A percentile compares a stretch with the other conserved stretches of the same genome.
phyloP scores from a whole-genome alignment of 805 yeast species.

The Zygotorulaspora florentina region DNA sequence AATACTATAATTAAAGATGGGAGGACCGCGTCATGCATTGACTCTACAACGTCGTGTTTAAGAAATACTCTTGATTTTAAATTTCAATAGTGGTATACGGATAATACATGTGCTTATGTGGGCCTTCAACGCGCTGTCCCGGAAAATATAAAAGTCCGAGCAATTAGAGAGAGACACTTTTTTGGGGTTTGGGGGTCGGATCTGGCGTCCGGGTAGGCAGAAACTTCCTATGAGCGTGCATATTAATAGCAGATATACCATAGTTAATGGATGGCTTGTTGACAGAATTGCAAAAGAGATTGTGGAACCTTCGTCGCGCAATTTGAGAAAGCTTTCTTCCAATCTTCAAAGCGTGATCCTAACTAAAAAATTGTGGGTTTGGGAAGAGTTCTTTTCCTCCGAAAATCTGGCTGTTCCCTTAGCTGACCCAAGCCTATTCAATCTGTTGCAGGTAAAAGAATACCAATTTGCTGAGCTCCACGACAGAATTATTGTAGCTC shows the following conservation, averaged over 20 bases:
- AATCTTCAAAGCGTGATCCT: not conserved
- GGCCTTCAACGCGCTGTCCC: no score
- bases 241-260: not conserved
- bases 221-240: not conserved
- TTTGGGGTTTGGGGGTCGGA: not conserved
- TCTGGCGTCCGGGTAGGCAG: not conserved
- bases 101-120: no score
- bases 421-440: not conserved
- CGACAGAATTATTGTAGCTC: not conserved
- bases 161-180: no score
- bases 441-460: not conserved
- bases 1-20: not conserved
- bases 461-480: not conserved
- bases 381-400: not conserved
- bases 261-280: not conserved
- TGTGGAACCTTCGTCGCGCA: not conserved
- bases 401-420: not conserved
- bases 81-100: no score
- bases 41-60: no score
- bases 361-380: not conserved
- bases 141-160: no score
- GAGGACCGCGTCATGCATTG: no score
- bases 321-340: not conserved
- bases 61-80: no score
- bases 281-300: not conserved